phyloP scores from a whole-genome alignment of 2,329 filamentous ascomycete genomes.

The Amauroascus verrucosus region DNA sequence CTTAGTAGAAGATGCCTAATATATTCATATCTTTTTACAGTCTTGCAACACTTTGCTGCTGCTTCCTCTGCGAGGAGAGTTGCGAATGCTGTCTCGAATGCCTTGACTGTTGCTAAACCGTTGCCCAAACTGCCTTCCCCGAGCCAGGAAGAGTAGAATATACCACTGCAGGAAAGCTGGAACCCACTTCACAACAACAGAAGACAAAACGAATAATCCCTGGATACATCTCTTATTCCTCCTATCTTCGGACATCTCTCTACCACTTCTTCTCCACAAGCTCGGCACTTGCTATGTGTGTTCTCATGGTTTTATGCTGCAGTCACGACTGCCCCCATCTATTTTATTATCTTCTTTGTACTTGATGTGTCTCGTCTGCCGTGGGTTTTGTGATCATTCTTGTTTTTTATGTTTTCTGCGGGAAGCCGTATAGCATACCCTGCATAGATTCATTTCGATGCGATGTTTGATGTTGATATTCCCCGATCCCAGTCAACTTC shows the following conservation, averaged over 20 bases:
- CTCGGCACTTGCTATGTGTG: too few species aligned
- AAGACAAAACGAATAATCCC: neutral
- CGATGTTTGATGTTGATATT: too few species aligned
- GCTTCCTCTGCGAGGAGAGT: conserved; percentile 53
- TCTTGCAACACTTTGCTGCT: conserved; percentile 51
- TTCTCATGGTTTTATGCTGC: neutral
- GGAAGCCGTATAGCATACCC: too few species aligned
- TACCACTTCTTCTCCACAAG: neutral
- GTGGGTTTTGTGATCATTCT: neutral
- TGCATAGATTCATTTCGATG: too few species aligned
- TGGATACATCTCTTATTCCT: neutral
- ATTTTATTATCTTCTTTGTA: too few species aligned
- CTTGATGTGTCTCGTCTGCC: too few species aligned
- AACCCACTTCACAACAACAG: neutral
- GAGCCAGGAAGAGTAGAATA: neutral
- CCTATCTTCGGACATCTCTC: too few species aligned
- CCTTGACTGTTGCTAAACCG: conserved; percentile 19
- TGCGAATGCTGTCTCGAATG: conserved; percentile 53
- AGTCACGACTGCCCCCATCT: too few species aligned
- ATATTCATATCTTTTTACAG: conserved; percentile 22
- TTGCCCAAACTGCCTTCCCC: too few species aligned
- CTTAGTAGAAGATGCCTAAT: neutral
- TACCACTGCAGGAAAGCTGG: neutral
- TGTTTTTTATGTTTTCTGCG: neutral
- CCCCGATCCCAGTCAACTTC: too few species aligned